These are phyloP conservation scores for Raddia guianensis DNA, from an alignment of 176 grass and related monocot genomes.

Conservation along the genomic window DNA sequence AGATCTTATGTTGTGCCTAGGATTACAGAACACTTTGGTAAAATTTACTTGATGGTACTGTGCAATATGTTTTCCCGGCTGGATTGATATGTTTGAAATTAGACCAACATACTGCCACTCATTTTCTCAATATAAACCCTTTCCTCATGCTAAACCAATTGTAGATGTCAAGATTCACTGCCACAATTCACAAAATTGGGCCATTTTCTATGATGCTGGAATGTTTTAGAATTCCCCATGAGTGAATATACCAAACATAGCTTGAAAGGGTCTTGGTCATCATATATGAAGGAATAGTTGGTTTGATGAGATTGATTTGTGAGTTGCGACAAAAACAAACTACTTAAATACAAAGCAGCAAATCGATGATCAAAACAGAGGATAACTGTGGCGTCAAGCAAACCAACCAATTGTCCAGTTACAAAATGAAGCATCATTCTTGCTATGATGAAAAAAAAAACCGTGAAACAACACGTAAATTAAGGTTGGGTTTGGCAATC, in stretches of 20 bases:
- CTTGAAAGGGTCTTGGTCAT: neutral
- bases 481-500: too few relatives aligned
- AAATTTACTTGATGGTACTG: neutral
- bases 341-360: neutral
- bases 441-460: too few relatives aligned
- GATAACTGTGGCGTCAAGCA: too few relatives aligned
- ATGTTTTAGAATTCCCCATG: neutral
- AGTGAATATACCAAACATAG: neutral
- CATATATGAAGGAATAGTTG: neutral
- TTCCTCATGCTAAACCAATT: neutral
- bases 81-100: constrained; percentile 30
- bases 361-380: neutral
- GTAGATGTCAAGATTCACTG: neutral
- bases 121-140: neutral
- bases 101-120: neutral
- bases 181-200: neutral
- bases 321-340: neutral
- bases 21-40: neutral
- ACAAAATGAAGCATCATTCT: neutral
- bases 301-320: neutral
- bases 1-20: neutral
- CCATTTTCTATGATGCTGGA: neutral
- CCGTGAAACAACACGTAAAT: too few relatives aligned
- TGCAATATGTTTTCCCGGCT: neutral
- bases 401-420: neutral